phyloP scores from a whole-genome alignment of 2,329 filamentous ascomycete genomes.

The Remersonia thermophila region DNA sequence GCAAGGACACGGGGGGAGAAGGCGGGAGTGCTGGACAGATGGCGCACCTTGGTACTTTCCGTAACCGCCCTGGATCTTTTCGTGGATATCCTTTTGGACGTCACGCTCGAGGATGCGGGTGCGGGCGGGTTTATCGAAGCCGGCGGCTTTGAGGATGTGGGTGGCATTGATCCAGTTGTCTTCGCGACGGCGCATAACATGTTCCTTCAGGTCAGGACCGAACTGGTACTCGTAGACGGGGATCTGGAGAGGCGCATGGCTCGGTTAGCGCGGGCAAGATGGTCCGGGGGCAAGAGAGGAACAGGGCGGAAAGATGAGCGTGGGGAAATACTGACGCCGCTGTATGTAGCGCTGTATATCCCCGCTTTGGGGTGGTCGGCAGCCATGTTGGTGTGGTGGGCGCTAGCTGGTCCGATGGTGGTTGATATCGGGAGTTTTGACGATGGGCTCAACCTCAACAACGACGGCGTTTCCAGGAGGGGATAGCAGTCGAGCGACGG shows the following conservation, averaged over 20 bases:
- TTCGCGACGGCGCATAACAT: conserved; percentile 88
- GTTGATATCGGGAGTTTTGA: no score
- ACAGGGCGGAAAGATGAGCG: neutral
- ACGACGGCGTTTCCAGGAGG: no score
- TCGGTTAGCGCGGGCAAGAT: conserved; percentile 2
- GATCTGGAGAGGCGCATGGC: conserved; percentile 44
- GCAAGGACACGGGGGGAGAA: neutral
- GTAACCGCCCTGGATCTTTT: conserved; percentile 97
- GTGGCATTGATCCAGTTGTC: conserved; percentile 99
- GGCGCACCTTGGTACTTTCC: conserved; percentile 85
- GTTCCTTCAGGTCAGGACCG: conserved; percentile 60
- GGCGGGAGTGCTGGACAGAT: neutral
- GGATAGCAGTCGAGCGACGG: no score
- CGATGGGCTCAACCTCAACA: no score
- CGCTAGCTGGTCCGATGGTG: no score
- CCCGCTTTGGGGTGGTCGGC: conserved; percentile 32
- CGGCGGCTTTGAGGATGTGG: conserved; percentile 92
- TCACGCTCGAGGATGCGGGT: conserved; percentile 93
- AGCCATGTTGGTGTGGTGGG: conserved; percentile 29
- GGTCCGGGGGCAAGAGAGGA: neutral
- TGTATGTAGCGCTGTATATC: conserved; percentile 58
- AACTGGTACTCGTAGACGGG: conserved; percentile 92
- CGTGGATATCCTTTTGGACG: conserved; percentile 90
- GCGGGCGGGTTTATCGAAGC: conserved; percentile 90
- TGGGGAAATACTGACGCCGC: conserved; percentile 42